Conservation (phyloP, 2,329 filamentous ascomycete genomes). For the Fusarium lyarnte region DNA sequence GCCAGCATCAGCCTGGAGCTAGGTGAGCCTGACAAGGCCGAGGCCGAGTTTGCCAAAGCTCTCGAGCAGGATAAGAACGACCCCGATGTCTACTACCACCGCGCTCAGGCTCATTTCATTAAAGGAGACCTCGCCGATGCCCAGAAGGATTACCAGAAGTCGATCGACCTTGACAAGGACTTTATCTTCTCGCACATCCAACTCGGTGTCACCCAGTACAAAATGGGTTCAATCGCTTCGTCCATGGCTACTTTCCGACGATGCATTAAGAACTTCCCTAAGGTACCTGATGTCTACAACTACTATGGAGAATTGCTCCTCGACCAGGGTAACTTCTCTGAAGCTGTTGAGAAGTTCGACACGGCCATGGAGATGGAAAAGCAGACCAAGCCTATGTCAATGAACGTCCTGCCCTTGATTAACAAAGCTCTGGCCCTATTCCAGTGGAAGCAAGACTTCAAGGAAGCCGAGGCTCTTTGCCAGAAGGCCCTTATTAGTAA, state of each 20-base stretch:
- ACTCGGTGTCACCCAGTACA: slow-evolving; percentile 98
- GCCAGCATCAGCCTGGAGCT: slow-evolving; percentile 98
- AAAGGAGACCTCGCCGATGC: slow-evolving; percentile 92
- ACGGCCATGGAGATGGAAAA: slow-evolving; percentile 99
- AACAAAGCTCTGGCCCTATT: slow-evolving; percentile 98
- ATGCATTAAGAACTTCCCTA: slow-evolving; percentile 98
- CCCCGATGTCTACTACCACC: slow-evolving; percentile 99
- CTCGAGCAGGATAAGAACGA: slow-evolving; percentile 86
- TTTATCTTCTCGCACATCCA: slow-evolving; percentile 99
- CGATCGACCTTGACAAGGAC: slow-evolving; percentile 92
- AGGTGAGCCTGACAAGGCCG: slow-evolving; percentile 85
- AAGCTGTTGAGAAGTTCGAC: slow-evolving; percentile 98
- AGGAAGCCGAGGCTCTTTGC: slow-evolving; percentile 94
- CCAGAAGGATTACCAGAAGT: slow-evolving; percentile 99
- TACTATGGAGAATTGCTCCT: slow-evolving; percentile 98
- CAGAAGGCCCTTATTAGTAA: slow-evolving; percentile 96
- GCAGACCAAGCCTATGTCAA: slow-evolving; percentile 89
- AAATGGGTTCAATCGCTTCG: slow-evolving; percentile 97
- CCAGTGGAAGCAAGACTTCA: slow-evolving; percentile 98
- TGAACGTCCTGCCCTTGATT: slow-evolving; percentile 97
- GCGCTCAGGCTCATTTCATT: slow-evolving; percentile 97
- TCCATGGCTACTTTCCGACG: slow-evolving; percentile 98
- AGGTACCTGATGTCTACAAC: slow-evolving; percentile 98
- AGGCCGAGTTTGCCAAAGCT: slow-evolving; percentile 87
- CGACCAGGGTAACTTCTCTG: slow-evolving; percentile 94